These are phyloP conservation scores for Coniferiporia sulphurascens DNA, from an alignment of 1,284 basidiomycete genomes.

Conservation along the genomic window DNA sequence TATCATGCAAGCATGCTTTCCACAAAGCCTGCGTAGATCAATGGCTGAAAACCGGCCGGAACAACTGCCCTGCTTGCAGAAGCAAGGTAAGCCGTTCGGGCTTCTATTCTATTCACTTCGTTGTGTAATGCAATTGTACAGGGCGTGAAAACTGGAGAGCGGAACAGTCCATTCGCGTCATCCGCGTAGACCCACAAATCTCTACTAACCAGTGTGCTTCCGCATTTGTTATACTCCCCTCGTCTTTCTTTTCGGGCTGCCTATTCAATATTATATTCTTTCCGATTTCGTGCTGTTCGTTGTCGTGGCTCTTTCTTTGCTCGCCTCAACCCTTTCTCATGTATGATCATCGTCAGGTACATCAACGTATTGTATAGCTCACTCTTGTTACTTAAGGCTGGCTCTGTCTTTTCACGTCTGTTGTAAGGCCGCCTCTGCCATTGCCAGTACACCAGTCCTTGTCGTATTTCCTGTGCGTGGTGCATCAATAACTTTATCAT, in stretches of 20 bases:
- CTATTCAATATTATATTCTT: background rate
- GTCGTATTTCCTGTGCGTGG: slow-evolving; percentile 75
- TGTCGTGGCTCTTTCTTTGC: background rate
- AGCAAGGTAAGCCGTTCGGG: slow-evolving; percentile 43
- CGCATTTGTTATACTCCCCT: background rate
- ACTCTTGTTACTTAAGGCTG: background rate
- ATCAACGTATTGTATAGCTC: background rate
- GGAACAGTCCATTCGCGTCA: background rate
- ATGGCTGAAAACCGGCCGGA: slow-evolving; percentile 81
- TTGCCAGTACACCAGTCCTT: slow-evolving; percentile 78
- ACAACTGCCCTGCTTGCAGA: slow-evolving; percentile 89
- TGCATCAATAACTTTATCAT: slow-evolving; percentile 4
- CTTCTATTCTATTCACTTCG: background rate
- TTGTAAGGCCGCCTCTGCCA: slow-evolving; percentile 69
- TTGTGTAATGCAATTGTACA: background rate
- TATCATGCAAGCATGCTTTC: slow-evolving; percentile 81
- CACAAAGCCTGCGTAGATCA: slow-evolving; percentile 83
- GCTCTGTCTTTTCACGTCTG: background rate
- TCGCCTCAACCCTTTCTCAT: background rate
- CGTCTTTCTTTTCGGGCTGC: background rate
- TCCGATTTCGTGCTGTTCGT: background rate
- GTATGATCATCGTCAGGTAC: background rate
- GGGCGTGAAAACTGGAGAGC: slow-evolving; percentile 8
- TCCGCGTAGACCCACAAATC: background rate
- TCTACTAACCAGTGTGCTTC: background rate